A percentile compares a stretch with the other conserved stretches of the same genome.
phyloP scores from a whole-genome alignment of 108 stramenopile genomes.

The Skeletonema grethae region DNA sequence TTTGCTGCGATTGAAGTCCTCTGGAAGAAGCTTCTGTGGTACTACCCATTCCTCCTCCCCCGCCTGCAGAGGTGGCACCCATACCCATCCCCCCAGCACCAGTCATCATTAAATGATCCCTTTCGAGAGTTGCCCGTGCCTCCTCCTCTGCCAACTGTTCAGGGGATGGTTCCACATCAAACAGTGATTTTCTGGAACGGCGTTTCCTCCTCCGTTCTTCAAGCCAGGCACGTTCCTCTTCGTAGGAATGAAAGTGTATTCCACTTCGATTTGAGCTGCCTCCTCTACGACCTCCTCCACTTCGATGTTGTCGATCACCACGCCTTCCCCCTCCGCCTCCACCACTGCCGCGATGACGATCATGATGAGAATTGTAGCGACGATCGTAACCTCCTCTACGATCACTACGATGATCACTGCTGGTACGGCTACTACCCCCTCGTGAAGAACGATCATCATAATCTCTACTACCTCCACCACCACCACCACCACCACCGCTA shows the following conservation, averaged over 20 bases:
- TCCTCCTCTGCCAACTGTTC: conserved; percentile 69
- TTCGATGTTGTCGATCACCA: background rate
- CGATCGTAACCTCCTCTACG: conserved; percentile 7
- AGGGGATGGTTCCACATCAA: conserved; percentile 76
- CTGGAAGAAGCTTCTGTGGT: conserved; percentile 33
- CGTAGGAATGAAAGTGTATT: conserved; percentile 57
- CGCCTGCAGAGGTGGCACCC: background rate
- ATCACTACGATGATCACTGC: background rate
- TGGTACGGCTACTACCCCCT: conserved; percentile 4
- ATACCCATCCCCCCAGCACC: conserved; percentile 22
- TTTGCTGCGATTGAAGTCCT: conserved; percentile 80
- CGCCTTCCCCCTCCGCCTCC: conserved; percentile 23
- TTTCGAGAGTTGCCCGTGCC: conserved; percentile 36
- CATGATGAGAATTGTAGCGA: conserved; percentile 12
- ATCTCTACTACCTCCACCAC: background rate
- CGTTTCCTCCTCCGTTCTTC: conserved; percentile 81
- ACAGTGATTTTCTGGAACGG: conserved; percentile 59
- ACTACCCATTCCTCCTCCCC: conserved; percentile 8
- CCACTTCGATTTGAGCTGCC: conserved; percentile 21
- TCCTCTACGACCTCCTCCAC: conserved; percentile 7
- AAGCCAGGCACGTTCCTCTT: conserved; percentile 85
- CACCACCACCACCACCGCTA: background rate
- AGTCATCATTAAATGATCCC: conserved; percentile 29
- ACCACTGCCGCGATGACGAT: conserved; percentile 7
- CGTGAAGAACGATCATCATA: conserved; percentile 18